A percentile compares a stretch with the other conserved stretches of the same genome.
phyloP scores from a whole-genome alignment of 1,139 yeast species.

The Kurtzmaniella quercitrusa region DNA sequence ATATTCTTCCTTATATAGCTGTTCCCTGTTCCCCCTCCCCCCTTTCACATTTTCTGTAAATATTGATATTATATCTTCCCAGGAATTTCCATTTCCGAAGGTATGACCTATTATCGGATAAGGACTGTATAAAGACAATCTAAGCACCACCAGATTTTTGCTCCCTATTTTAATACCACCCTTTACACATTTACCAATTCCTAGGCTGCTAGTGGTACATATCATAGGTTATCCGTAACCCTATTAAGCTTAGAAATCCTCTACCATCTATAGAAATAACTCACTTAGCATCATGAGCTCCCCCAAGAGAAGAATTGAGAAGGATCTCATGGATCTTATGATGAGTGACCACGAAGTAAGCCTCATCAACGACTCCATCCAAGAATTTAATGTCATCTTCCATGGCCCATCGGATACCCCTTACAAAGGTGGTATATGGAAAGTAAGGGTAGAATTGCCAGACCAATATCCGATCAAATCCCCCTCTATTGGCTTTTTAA shows the following conservation, averaged over 20 bases:
- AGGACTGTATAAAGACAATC: neutral
- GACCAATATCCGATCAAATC: constrained; percentile 94
- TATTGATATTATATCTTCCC: neutral
- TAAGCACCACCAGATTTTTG: neutral
- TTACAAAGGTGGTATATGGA: constrained; percentile 89
- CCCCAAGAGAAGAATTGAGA: constrained; percentile 86
- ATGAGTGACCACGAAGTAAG: constrained; percentile 94
- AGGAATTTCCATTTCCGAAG: neutral
- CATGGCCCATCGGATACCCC: constrained; percentile 88
- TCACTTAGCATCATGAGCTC: constrained; percentile 46
- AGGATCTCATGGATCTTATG: constrained; percentile 95
- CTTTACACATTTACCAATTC: neutral
- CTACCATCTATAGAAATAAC: neutral
- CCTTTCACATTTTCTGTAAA: neutral
- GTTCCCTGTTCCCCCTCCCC: too few species aligned
- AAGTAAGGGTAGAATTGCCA: constrained; percentile 88
- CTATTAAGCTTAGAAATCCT: too few species aligned
- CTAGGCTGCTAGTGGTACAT: too few species aligned
- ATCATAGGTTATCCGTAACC: too few species aligned
- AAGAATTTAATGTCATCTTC: constrained; percentile 83
- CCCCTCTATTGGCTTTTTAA: constrained; percentile 91
- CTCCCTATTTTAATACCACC: neutral
- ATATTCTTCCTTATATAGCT: too few species aligned
- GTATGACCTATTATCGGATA: constrained; percentile 1
- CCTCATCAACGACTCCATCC: constrained; percentile 82